Base-by-base conservation (phyloP, 1,284 basidiomycete species). In the Ustilago loliicola region DNA sequence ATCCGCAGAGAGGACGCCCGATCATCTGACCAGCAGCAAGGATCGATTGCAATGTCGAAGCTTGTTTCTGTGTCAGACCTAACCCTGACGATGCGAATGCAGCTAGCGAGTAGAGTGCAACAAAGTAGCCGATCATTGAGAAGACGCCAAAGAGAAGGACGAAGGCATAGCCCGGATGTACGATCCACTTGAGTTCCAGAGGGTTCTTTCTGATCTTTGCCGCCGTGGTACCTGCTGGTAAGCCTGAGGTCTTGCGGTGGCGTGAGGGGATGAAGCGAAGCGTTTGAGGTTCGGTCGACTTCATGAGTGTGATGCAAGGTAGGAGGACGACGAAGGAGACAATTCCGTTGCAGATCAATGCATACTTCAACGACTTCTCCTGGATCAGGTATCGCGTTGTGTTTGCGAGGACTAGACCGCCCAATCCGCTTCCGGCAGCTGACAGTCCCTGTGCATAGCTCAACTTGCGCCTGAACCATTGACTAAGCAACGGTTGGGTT, bases 11-110 rank as follows among this genome's bases (percentile, higher is more conserved):
- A 0, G 88, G 88, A 36, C 88, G 86, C 1, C 88, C 88, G 34
- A 88, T 76, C 80, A 88, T 86, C 77, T 88, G 88, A 0, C 87
- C 87, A 8, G 87, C 88, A 10, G 87, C 83, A 2, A 88, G 81
- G 66, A 88, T 86, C 23, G 87, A 86, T 69, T 88, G 87, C 19
- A 88, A 68, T 2, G 87, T 86, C 4, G 87, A 87, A 47, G 87
- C 88, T 70, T 88, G 82, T 27, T 83, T 81, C 66, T 88, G 88
- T 3, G 87, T 80, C 15, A 88, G 65, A 3, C 85, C 83, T 5
- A 88, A 80, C 0, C 81, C 88, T 61, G 80, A 66, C 0, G 87
- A 87, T n/a, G 88, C 86, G 77, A 85, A 88, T 8, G 88, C 87
- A 0, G 88, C 86, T 56, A 88, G 80, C 11, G 88, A 86, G 75